Conservation (phyloP, 2,329 filamentous ascomycete species). For the Aspergillus jensenii region DNA sequence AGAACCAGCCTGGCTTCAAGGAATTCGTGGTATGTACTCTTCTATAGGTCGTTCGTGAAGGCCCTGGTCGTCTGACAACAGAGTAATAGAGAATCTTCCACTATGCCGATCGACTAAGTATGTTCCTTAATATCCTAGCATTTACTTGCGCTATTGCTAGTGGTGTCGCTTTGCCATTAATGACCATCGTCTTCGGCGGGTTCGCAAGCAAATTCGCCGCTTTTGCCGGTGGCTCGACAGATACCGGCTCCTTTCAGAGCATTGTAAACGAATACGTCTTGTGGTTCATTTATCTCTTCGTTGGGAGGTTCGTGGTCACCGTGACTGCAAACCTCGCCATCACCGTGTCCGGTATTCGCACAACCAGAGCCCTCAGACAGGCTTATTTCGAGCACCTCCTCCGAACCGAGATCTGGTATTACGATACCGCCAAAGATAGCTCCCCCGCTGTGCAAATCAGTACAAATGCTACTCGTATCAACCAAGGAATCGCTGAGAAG, state of each 20-base stretch:
- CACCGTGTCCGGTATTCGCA: slow-evolving; percentile 16
- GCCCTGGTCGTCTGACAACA: not conserved
- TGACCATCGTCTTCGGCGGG: slow-evolving; percentile 41
- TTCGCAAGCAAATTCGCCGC: slow-evolving; percentile 28
- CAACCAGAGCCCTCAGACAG: slow-evolving; percentile 26
- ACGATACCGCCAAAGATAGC: slow-evolving; percentile 27
- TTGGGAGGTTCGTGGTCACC: slow-evolving; percentile 33
- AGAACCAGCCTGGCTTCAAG: not conserved
- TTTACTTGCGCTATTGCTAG: slow-evolving; percentile 21
- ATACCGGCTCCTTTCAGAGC: slow-evolving; percentile 10
- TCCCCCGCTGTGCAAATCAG: slow-evolving; percentile 31
- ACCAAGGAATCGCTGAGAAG: slow-evolving; percentile 92
- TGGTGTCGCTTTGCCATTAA: slow-evolving; percentile 31
- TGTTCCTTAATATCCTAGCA: not conserved
- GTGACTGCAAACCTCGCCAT: slow-evolving; percentile 30
- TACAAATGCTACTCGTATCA: slow-evolving; percentile 67
- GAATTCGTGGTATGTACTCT: slow-evolving; percentile 1
- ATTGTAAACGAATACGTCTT: slow-evolving; percentile 22
- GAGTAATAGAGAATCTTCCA: slow-evolving; percentile 7
- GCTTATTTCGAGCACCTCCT: slow-evolving; percentile 26
- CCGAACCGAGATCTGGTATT: slow-evolving; percentile 30
- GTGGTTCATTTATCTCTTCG: slow-evolving; percentile 39
- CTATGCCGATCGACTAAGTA: slow-evolving; percentile 2
- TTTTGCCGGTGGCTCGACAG: slow-evolving; percentile 16
- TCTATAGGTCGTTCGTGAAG: not conserved